Evolutionary conservation across 805 yeast genomes (phyloP), one percentile per base, ranked within the genome.

Genomic region (Helenozyma rhizophorensis): DNA sequence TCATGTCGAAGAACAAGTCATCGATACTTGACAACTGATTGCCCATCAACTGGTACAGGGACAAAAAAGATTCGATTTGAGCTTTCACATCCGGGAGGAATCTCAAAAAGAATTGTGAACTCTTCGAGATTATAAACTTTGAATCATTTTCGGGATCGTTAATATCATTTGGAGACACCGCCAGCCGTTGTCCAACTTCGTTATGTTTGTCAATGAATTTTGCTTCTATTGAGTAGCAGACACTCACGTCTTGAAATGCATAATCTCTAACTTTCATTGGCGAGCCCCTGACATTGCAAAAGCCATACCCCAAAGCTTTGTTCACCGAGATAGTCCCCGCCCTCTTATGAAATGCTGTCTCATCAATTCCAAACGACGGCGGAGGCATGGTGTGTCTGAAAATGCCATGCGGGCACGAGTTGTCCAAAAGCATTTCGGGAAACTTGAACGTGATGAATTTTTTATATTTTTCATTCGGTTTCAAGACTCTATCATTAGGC

Each of bases 401-500:
- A 6, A 58, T 37, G n/a, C 55, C 44, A 43, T 74, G 72, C 19
- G 68, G 60, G 46, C 83, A 77, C 6, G 69, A 54, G 14, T 68
- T 68, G 45, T 77, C 83, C 25, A 78, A 53, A 17, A 75, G 50
- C 41, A 68, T 69, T 23, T 65, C 57, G 1, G 84, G 84, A 31
- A 78, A 65, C 49, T 68, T 75, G 53, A 78, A 78, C 25, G 74
- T 70, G 52, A 78, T 74, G 42, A 68, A 74, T 48, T 78, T 78
- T 47, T 76, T 76, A 45, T 78, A 76, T 42, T 62, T 70, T 8
- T 60, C 56, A 18, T 65, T 51, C 2, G 82, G 78, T 34, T 62
- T 62, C 23, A 78, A 53, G 1, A 71, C 54, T 42, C 83, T 51
- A 33, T 65, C 68, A 40, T 68, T 56, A 7, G 72, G 73, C 13